phyloP scores from a whole-genome alignment of 78 protist genomes.

The Salpingoeca rosetta region DNA sequence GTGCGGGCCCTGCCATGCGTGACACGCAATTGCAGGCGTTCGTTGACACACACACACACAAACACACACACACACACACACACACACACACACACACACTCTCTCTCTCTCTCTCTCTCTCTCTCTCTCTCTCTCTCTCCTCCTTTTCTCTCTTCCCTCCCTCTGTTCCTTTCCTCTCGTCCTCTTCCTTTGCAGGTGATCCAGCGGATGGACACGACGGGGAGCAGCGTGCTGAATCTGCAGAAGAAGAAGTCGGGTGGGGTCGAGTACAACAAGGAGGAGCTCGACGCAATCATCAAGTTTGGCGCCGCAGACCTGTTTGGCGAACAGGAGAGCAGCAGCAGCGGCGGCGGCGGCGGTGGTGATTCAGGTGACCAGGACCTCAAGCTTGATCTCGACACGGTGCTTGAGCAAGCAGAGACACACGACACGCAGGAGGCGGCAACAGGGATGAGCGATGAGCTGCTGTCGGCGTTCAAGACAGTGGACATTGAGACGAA shows the following conservation, averaged over 20 bases:
- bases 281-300: conserved; percentile 13
- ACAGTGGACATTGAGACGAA: background rate
- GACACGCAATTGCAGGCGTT: too few species aligned
- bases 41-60: background rate
- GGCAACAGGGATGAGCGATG: background rate
- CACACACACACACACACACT: too few species aligned
- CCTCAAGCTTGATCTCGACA: background rate
- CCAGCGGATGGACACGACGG: conserved; percentile 33
- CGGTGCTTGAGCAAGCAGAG: conserved; percentile 23
- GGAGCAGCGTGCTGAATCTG: background rate
- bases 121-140: too few species aligned
- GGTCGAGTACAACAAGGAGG: background rate
- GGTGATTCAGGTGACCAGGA: background rate
- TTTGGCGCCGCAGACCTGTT: conserved; percentile 25
- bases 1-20: too few species aligned
- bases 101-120: too few species aligned
- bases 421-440: background rate
- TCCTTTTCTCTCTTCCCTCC: too few species aligned
- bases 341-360: background rate
- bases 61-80: background rate
- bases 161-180: too few species aligned
- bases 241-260: background rate
- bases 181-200: conserved; percentile 24
- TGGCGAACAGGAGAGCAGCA: background rate
- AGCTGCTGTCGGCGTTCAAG: conserved; percentile 18